These are phyloP conservation scores for Bertia moriformis DNA, from an alignment of 2,329 filamentous ascomycete genomes.

Conservation along the genomic window DNA sequence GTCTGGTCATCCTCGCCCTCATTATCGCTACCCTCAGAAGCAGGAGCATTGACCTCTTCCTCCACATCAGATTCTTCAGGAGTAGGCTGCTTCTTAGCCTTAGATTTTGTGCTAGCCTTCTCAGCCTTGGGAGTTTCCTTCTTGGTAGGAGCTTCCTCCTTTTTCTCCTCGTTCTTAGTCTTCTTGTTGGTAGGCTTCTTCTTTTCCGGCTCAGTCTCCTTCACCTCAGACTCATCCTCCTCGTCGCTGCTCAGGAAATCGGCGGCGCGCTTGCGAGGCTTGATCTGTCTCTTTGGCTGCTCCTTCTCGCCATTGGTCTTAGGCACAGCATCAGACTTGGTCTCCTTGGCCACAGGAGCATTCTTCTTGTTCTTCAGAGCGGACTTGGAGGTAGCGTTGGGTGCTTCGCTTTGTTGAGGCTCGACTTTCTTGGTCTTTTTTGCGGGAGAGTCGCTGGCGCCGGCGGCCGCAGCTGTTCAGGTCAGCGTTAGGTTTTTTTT, in stretches of 20 bases:
- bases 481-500: constrained; percentile 4
- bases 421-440: constrained; percentile 22
- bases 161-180: constrained; percentile 4
- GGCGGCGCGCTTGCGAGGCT: constrained; percentile 6
- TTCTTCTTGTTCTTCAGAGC: constrained; percentile 6
- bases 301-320: background rate
- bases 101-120: constrained; percentile 4
- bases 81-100: background rate
- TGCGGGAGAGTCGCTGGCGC: constrained; percentile 13
- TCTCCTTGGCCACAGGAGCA: constrained; percentile 3
- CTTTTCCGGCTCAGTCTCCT: constrained; percentile 5
- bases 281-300: background rate
- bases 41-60: constrained; percentile 5
- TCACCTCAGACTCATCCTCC: constrained; percentile 3
- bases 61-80: constrained; percentile 7
- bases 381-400: constrained; percentile 1
- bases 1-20: constrained; percentile 29
- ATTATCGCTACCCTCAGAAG: background rate
- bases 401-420: constrained; percentile 3
- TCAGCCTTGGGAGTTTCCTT: constrained; percentile 6
- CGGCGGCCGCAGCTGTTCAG: constrained; percentile 16
- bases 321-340: constrained; percentile 2
- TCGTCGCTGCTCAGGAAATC: constrained; percentile 7
- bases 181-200: constrained; percentile 6
- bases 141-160: constrained; percentile 8